Percentiles rank a stretch among this genome's conserved stretches.
Evolutionary conservation across 441 rosid species (phyloP).

Genomic region (Bruguiera hainesii): DNA sequence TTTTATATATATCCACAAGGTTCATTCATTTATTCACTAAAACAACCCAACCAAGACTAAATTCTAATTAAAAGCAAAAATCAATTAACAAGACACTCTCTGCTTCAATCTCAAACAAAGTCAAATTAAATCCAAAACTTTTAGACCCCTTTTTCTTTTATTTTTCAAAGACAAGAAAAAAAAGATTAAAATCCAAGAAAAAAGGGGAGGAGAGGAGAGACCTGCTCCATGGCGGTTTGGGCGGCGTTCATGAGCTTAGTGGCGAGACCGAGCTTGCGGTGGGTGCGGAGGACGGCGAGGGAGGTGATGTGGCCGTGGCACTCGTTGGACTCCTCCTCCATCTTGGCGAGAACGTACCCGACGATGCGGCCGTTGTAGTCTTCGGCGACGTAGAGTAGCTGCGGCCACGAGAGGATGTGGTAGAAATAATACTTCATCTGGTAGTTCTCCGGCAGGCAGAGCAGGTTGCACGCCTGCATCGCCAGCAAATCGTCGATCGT

Average conservation of each 20-base stretch:
- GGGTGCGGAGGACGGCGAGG: conserved; percentile 97
- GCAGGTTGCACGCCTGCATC: conserved; percentile 93
- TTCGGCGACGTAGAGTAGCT: conserved; percentile 96
- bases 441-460: conserved; percentile 94
- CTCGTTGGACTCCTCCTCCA: conserved; percentile 96
- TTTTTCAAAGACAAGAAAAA: background rate
- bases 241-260: conserved; percentile 99
- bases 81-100: too few species aligned
- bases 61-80: too few species aligned
- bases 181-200: background rate
- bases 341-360: conserved; percentile 93
- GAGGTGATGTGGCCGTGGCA: conserved; percentile 98
- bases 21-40: too few species aligned
- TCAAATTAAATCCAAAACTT: too few species aligned
- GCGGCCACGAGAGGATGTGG: conserved; percentile 98
- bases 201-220: background rate
- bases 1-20: conserved; percentile 18
- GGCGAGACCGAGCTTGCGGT: conserved; percentile 89
- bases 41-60: too few species aligned
- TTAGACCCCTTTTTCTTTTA: too few species aligned
- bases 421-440: conserved; percentile 97
- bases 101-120: too few species aligned
- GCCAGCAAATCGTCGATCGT: conserved; percentile 90
- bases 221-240: conserved; percentile 98
- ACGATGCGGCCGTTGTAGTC: conserved; percentile 95